Conservation (phyloP, 108 stramenopile genomes). For the Schizochytrium sp. region DNA sequence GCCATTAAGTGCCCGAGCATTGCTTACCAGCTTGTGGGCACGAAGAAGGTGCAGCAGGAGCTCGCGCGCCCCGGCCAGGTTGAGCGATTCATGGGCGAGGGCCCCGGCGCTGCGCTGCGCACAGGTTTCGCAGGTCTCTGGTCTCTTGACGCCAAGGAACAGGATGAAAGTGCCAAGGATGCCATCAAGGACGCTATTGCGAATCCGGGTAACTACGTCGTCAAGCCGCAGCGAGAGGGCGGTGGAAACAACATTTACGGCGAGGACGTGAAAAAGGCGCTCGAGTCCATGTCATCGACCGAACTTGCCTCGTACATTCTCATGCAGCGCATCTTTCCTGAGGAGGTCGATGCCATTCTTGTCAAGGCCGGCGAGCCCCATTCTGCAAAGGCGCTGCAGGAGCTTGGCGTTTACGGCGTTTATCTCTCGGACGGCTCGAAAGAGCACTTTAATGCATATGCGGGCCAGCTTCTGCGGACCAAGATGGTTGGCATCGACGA, state of each 20-base stretch:
- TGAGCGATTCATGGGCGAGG: slow-evolving; percentile 57
- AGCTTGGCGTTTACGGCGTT: slow-evolving; percentile 51
- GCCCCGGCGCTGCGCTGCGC: background rate
- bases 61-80: slow-evolving; percentile 70
- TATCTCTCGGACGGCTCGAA: slow-evolving; percentile 52
- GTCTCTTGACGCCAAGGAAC: slow-evolving; percentile 50
- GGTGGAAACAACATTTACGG: slow-evolving; percentile 97
- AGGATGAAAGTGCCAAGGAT: slow-evolving; percentile 61
- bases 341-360: background rate
- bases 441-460: slow-evolving; percentile 29
- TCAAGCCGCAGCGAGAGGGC: slow-evolving; percentile 98
- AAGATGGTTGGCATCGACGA: slow-evolving; percentile 50
- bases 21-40: slow-evolving; percentile 88
- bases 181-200: slow-evolving; percentile 54
- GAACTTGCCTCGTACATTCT: slow-evolving; percentile 36
- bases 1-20: slow-evolving; percentile 85
- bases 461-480: slow-evolving; percentile 47
- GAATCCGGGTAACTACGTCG: slow-evolving; percentile 66
- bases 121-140: slow-evolving; percentile 37
- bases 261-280: slow-evolving; percentile 41
- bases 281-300: background rate
- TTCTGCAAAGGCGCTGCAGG: slow-evolving; percentile 23
- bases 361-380: background rate
- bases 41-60: slow-evolving; percentile 96
- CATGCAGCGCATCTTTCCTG: slow-evolving; percentile 42